Percentiles rank a stretch among this genome's conserved stretches.
Conservation (phyloP, 1,139 yeast genomes). For the Zygoascus meyerae region DNA sequence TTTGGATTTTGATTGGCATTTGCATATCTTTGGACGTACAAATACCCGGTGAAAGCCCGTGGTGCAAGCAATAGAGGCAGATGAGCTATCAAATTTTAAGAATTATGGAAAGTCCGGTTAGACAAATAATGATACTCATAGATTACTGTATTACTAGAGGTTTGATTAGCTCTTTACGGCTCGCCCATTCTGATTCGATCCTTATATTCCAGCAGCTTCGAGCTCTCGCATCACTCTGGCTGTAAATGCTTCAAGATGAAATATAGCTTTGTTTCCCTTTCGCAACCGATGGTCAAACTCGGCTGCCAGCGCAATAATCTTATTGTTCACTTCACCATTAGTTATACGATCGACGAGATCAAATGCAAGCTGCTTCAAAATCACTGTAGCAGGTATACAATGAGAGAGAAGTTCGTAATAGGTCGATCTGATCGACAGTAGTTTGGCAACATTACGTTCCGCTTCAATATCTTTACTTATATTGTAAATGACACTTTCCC, state of each 20-base stretch:
- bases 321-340: slow-evolving; percentile 40
- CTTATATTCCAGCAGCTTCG: slow-evolving; percentile 26
- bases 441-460: slow-evolving; percentile 54
- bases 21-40: not conserved
- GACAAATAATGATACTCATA: too few species aligned
- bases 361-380: slow-evolving; percentile 62
- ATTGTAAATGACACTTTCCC: slow-evolving; percentile 72
- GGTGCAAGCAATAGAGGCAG: too few species aligned
- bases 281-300: slow-evolving; percentile 82
- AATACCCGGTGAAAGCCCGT: too few species aligned
- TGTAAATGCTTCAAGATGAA: slow-evolving; percentile 90
- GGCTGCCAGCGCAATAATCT: slow-evolving; percentile 64
- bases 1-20: not conserved
- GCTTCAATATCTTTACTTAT: slow-evolving; percentile 56
- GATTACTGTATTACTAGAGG: too few species aligned
- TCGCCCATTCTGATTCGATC: too few species aligned
- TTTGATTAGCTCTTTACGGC: too few species aligned
- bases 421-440: slow-evolving; percentile 67
- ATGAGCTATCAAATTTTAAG: too few species aligned
- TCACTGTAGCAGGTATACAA: slow-evolving; percentile 81
- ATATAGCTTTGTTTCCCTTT: slow-evolving; percentile 81
- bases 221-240: slow-evolving; percentile 76
- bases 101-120: too few species aligned
- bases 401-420: slow-evolving; percentile 85
- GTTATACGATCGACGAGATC: slow-evolving; percentile 45